phyloP scores from a whole-genome alignment of 352 stramenopile species.

The Phytophthora tentaculata region DNA sequence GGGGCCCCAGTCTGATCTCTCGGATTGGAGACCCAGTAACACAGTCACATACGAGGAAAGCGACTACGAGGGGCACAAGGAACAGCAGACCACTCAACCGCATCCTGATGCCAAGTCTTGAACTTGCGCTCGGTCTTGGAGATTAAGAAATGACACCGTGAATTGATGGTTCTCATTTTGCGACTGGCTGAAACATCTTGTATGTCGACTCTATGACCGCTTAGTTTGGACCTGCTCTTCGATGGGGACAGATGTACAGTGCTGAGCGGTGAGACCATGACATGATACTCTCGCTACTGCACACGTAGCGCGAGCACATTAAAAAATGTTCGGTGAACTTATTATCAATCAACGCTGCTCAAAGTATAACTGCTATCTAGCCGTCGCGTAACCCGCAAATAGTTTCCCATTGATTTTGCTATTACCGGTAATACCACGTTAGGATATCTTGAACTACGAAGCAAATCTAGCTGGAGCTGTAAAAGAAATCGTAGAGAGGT shows the following conservation, averaged over 20 bases:
- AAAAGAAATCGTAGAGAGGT: too few relatives aligned
- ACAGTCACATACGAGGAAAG: background rate
- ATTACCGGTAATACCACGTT: too few relatives aligned
- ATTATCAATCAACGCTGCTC: too few relatives aligned
- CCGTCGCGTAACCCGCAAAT: too few relatives aligned
- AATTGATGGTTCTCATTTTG: background rate
- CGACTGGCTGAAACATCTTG: too few relatives aligned
- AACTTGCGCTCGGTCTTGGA: background rate
- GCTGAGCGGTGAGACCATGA: background rate
- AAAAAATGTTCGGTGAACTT: too few relatives aligned
- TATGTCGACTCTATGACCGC: conserved; percentile 9
- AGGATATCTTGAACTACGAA: too few relatives aligned
- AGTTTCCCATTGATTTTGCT: too few relatives aligned
- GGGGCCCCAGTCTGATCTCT: background rate
- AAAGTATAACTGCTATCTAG: too few relatives aligned
- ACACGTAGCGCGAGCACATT: background rate
- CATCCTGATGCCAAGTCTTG: background rate
- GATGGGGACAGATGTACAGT: conserved; percentile 6
- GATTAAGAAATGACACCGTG: conserved; percentile 7
- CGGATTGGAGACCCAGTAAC: too few relatives aligned
- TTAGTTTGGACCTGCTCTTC: conserved; percentile 13
- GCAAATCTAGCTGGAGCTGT: too few relatives aligned
- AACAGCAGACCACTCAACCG: background rate
- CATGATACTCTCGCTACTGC: background rate
- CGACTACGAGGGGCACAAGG: background rate